Percentiles rank a stretch among this genome's conserved stretches.
Conservation (phyloP, 768 basidiomycete genomes). For the Serendipita sp. region DNA sequence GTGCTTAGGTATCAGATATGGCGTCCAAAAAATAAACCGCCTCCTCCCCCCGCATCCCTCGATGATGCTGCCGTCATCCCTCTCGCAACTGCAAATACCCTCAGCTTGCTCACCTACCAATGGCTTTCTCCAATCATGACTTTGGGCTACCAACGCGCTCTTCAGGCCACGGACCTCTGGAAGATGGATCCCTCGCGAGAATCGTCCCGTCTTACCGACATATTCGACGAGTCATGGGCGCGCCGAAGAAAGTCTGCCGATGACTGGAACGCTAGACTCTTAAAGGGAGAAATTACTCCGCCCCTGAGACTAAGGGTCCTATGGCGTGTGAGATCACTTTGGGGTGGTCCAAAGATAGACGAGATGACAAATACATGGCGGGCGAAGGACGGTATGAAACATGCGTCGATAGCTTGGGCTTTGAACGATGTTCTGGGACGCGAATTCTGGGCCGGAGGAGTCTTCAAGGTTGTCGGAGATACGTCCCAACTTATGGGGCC, state of each 20-base stretch:
- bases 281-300: slow-evolving; percentile 30
- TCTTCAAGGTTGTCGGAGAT: slow-evolving; percentile 40
- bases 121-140: slow-evolving; percentile 38
- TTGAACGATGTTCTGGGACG: slow-evolving; percentile 43
- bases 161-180: slow-evolving; percentile 65
- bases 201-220: slow-evolving; percentile 31
- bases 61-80: slow-evolving; percentile 49
- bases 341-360: slow-evolving; percentile 14
- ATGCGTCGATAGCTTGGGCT: slow-evolving; percentile 41
- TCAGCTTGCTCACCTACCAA: slow-evolving; percentile 44
- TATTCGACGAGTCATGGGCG: slow-evolving; percentile 41
- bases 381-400: slow-evolving; percentile 27
- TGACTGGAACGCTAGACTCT: slow-evolving; percentile 39
- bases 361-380: slow-evolving; percentile 30
- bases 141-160: slow-evolving; percentile 48
- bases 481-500: slow-evolving; percentile 47
- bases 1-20: slow-evolving; percentile 22
- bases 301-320: slow-evolving; percentile 21
- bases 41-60: slow-evolving; percentile 37
- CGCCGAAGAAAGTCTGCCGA: slow-evolving; percentile 31
- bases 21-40: slow-evolving; percentile 44
- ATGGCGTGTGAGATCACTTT: slow-evolving; percentile 25
- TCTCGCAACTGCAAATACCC: slow-evolving; percentile 36
- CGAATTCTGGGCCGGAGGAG: slow-evolving; percentile 48
- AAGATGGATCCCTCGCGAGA: slow-evolving; percentile 38